Base-by-base conservation (phyloP, 129 eudicot species). In the Chrysanthemum makinoi region DNA sequence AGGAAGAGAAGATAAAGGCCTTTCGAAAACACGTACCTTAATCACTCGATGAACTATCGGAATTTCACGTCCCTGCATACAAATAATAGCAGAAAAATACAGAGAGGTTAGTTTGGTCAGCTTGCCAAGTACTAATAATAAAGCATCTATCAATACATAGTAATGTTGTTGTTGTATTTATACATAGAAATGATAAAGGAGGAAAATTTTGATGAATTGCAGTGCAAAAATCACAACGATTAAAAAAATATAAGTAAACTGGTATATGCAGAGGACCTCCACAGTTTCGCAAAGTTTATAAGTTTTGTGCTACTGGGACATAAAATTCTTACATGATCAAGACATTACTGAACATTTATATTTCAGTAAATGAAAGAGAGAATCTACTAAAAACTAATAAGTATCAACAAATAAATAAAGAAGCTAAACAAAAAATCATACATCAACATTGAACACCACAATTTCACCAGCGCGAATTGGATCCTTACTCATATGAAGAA, bases 391-490 rank as follows among this genome's bases (percentile, higher is more conserved):
- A 48, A 33, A 33, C 39, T 33, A 33, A 33, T 33, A 5, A 33
- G 39, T 5, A 33, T 16, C 9, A 59, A 14, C 60, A 72, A 5
- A 43, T 26, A 75, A 26, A 26, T 13, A 46, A 16, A 44, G 60
- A 73, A 46, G 63, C 14, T 50, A 60, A 51, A 19, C 44, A 66
- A 44, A 65, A 59, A 59, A 65, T 63, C 86, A 66, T 93, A 89
- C 98, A 80, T 93, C 96, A 60, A 93, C 86, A 73, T 93, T 93
- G 67, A 93, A 93, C 73, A 93, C 98, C 62, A 94, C 98, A 54
- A 94, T 94, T 73, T 94, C 97, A 67, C 96, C 96, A 15, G 99
- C 86, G 17, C 99, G 97, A 79, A 94, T 89, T 30, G 99, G 99
- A 33, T 85, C 97, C 88, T 94, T 84, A 66, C 89, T 84, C 96